Conservation (phyloP, 1,284 basidiomycete genomes). For the Ustilago esculenta region DNA sequence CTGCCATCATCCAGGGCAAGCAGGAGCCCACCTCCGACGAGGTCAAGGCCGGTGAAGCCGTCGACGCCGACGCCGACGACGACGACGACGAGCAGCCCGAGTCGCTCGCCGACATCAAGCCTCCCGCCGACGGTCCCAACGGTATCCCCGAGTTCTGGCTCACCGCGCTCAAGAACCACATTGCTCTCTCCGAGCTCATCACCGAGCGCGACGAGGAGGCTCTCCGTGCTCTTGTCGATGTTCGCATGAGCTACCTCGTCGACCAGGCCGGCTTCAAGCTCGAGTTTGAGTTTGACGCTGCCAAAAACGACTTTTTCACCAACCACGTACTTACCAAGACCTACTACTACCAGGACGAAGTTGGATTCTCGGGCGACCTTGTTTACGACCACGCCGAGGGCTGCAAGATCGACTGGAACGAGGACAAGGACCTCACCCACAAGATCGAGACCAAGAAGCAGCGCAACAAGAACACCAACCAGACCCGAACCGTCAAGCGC, state of each 20-base stretch:
- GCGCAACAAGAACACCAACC: conserved; percentile 79
- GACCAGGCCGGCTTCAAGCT: conserved; percentile 89
- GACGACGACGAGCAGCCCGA: conserved; percentile 69
- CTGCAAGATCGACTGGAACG: conserved; percentile 93
- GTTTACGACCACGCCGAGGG: conserved; percentile 93
- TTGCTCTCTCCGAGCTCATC: conserved; percentile 86
- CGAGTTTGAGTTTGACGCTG: conserved; percentile 77
- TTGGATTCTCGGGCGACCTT: conserved; percentile 93
- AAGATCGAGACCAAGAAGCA: conserved; percentile 99
- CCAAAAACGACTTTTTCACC: conserved; percentile 84
- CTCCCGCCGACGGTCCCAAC: conserved; percentile 68
- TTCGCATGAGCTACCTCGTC: conserved; percentile 76
- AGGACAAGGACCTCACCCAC: conserved; percentile 96
- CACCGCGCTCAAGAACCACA: conserved; percentile 91
- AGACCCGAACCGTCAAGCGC: conserved; percentile 66
- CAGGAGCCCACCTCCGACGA: conserved; percentile 81
- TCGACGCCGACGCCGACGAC: conserved; percentile 72
- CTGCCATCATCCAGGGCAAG: conserved; percentile 82
- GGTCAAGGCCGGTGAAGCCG: conserved; percentile 79
- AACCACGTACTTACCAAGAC: conserved; percentile 88
- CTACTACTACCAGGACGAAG: conserved; percentile 89
- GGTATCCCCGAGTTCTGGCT: conserved; percentile 98
- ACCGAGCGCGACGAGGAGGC: conserved; percentile 87
- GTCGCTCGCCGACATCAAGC: conserved; percentile 68
- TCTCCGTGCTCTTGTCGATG: conserved; percentile 75